Conservation (phyloP, 2,329 filamentous ascomycete species). For the Penicillium palitans region DNA sequence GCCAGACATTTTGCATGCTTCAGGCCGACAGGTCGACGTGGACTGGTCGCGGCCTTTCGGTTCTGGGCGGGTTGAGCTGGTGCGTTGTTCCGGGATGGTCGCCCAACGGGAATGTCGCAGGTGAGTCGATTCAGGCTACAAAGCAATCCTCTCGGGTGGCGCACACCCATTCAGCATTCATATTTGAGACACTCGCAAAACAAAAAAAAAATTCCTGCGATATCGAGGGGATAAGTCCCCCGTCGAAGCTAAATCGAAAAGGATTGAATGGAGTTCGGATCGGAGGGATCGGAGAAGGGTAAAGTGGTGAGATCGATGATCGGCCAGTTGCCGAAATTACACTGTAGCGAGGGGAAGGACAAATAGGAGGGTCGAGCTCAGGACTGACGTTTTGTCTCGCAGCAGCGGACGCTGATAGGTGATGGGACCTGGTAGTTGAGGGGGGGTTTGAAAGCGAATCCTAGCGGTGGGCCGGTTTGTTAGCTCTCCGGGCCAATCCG, state of each 20-base stretch:
- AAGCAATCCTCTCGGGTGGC: constrained; percentile 40
- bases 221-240: constrained; percentile 18
- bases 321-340: constrained; percentile 12
- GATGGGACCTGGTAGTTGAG: constrained; percentile 2
- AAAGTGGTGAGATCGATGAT: constrained; percentile 6
- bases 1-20: constrained; percentile 47
- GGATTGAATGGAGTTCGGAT: constrained; percentile 8
- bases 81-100: constrained; percentile 42
- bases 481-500: constrained; percentile 16
- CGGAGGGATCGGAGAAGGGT: constrained; percentile 6
- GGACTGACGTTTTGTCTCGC: constrained; percentile 30
- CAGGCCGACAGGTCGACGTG: constrained; percentile 30
- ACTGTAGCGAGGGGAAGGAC: constrained; percentile 7
- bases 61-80: constrained; percentile 33
- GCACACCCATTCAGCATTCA: constrained; percentile 39
- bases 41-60: constrained; percentile 34
- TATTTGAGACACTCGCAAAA: constrained; percentile 31
- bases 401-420: constrained; percentile 20
- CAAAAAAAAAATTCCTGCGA: not conserved
- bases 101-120: constrained; percentile 38
- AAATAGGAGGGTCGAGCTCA: constrained; percentile 19
- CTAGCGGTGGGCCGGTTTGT: constrained; percentile 20
- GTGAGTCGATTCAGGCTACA: constrained; percentile 39
- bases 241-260: constrained; percentile 11
- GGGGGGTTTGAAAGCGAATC: constrained; percentile 9